Percentiles rank a stretch among this genome's conserved stretches.
Evolutionary conservation across 768 basidiomycete species (phyloP).

Genomic region (Kwoniella sp.): DNA sequence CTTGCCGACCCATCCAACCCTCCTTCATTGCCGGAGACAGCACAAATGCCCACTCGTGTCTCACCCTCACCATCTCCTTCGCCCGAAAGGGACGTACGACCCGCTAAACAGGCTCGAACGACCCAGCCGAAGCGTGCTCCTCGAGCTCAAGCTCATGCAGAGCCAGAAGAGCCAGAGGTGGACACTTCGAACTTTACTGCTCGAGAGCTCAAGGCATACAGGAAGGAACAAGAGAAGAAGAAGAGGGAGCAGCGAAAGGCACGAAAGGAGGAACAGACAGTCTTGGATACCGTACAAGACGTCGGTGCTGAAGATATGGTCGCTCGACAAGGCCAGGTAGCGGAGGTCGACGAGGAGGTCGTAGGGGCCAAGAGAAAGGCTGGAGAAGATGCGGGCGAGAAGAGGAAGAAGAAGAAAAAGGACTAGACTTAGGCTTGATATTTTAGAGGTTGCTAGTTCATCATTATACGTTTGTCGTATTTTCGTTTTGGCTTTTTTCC

Average conservation of each 20-base stretch:
- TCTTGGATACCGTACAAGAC: slow-evolving; percentile 25
- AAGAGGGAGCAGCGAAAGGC: slow-evolving; percentile 43
- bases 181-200: slow-evolving; percentile 33
- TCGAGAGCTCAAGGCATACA: slow-evolving; percentile 36
- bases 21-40: slow-evolving; percentile 30
- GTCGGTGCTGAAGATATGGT: slow-evolving; percentile 31
- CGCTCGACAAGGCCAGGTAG: neutral
- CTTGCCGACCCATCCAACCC: slow-evolving; percentile 41
- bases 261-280: slow-evolving; percentile 37
- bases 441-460: neutral
- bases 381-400: slow-evolving; percentile 4
- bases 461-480: neutral
- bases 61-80: slow-evolving; percentile 32
- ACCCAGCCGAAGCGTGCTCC: slow-evolving; percentile 1
- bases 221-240: slow-evolving; percentile 31
- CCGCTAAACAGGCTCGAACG: slow-evolving; percentile 12
- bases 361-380: slow-evolving; percentile 23
- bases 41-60: slow-evolving; percentile 6
- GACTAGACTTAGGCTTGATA: neutral
- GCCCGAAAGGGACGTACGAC: slow-evolving; percentile 25
- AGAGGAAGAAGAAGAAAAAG: slow-evolving; percentile 18
- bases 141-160: neutral
- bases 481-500: neutral
- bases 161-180: slow-evolving; percentile 24
- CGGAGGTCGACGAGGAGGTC: neutral